Percentiles rank a stretch among this genome's conserved stretches.
These are phyloP conservation scores for Suillus lakei DNA, from an alignment of 768 basidiomycete species.

Conservation along the genomic window DNA sequence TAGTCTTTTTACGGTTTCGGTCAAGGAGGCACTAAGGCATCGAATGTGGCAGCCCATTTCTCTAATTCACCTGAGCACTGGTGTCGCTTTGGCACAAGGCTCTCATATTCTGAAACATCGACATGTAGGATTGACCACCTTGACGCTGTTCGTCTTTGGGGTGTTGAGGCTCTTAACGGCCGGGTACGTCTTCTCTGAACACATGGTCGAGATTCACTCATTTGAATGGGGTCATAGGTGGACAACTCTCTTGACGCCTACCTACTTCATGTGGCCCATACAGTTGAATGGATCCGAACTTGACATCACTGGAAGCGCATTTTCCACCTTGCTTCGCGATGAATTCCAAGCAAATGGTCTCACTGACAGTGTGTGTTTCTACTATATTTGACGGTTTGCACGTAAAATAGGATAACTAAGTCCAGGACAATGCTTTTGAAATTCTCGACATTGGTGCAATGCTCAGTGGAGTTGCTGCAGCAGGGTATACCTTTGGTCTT, in stretches of 20 bases:
- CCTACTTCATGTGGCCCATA: background rate
- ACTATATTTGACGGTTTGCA: background rate
- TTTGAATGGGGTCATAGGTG: constrained; percentile 8
- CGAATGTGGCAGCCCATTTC: constrained; percentile 16
- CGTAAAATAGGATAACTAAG: background rate
- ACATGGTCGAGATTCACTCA: background rate
- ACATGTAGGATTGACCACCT: background rate
- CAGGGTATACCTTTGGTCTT: constrained; percentile 9
- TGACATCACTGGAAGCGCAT: constrained; percentile 9
- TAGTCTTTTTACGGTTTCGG: constrained; percentile 8
- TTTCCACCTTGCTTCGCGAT: constrained; percentile 3
- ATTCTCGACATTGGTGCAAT: constrained; percentile 13
- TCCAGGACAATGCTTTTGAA: constrained; percentile 8
- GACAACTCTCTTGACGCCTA: constrained; percentile 18
- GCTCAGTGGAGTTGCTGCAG: constrained; percentile 16
- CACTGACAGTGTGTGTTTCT: background rate
- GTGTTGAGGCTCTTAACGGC: constrained; percentile 11
- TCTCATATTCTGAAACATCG: background rate
- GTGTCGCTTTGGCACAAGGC: constrained; percentile 11
- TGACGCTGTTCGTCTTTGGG: constrained; percentile 7
- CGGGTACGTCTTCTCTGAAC: background rate
- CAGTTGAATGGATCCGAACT: constrained; percentile 10
- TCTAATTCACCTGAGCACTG: constrained; percentile 3
- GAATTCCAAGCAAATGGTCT: background rate
- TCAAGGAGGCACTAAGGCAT: constrained; percentile 17